Conservation (phyloP, 2,329 filamentous ascomycete genomes). For the Venturia effusa region DNA sequence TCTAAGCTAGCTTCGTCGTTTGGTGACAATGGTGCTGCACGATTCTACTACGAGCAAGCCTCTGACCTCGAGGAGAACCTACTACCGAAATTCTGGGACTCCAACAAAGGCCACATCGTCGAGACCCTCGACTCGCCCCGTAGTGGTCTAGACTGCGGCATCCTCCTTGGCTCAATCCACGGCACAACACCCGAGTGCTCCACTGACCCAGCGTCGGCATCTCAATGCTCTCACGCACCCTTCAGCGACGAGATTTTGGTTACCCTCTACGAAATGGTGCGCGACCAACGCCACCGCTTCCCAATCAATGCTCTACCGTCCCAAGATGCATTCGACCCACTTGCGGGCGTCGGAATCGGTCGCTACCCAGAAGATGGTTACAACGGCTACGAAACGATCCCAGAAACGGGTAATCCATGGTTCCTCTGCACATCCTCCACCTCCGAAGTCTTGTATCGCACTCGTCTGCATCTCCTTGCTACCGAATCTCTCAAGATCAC, state of each 20-base stretch:
- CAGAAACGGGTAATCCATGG: slow-evolving; percentile 28
- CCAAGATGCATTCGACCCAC: slow-evolving; percentile 10
- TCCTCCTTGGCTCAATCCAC: slow-evolving; percentile 29
- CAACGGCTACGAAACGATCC: slow-evolving; percentile 25
- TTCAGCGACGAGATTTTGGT: slow-evolving; percentile 29
- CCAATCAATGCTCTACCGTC: slow-evolving; percentile 26
- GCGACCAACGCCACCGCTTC: slow-evolving; percentile 26
- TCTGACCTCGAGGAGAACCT: slow-evolving; percentile 21
- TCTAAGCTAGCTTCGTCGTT: slow-evolving; percentile 23
- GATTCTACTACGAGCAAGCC: slow-evolving; percentile 29
- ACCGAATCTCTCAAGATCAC: slow-evolving; percentile 23
- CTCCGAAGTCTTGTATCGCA: slow-evolving; percentile 29
- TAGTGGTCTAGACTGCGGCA: slow-evolving; percentile 27
- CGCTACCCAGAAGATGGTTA: slow-evolving; percentile 34
- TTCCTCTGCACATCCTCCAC: slow-evolving; percentile 33
- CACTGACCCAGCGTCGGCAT: neutral
- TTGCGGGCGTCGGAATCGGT: slow-evolving; percentile 27
- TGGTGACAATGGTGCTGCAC: slow-evolving; percentile 25
- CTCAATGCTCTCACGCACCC: slow-evolving; percentile 20
- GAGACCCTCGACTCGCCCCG: slow-evolving; percentile 25
- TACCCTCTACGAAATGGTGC: slow-evolving; percentile 23
- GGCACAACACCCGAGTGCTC: slow-evolving; percentile 17
- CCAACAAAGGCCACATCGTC: slow-evolving; percentile 25
- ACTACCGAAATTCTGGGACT: slow-evolving; percentile 27
- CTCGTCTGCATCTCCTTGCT: slow-evolving; percentile 21